Conservation (phyloP, 768 basidiomycete genomes). For the Boletellus sp. region DNA sequence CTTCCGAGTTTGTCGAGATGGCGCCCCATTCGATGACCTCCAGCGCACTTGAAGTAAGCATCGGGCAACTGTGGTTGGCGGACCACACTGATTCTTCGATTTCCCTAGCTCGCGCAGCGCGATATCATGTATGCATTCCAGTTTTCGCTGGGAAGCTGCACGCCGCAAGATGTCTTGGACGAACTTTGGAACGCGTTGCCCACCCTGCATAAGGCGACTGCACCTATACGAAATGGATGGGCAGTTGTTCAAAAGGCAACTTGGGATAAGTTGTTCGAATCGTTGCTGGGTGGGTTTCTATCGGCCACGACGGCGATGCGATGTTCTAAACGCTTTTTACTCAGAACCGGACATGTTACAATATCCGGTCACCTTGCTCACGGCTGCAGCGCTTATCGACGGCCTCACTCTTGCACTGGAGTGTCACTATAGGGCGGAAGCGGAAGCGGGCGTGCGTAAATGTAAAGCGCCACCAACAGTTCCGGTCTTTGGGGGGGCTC, state of each 20-base stretch:
- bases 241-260: slow-evolving; percentile 39
- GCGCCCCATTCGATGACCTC: slow-evolving; percentile 45
- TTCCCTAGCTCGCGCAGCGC: slow-evolving; percentile 49
- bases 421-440: slow-evolving; percentile 34
- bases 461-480: background rate
- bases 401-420: slow-evolving; percentile 39
- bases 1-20: slow-evolving; percentile 47
- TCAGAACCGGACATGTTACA: slow-evolving; percentile 52
- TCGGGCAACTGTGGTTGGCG: background rate
- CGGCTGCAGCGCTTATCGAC: slow-evolving; percentile 48
- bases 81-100: background rate
- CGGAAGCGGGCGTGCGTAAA: slow-evolving; percentile 8
- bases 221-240: slow-evolving; percentile 41
- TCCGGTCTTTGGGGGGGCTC: background rate
- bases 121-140: slow-evolving; percentile 47
- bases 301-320: background rate
- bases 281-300: slow-evolving; percentile 34
- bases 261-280: slow-evolving; percentile 49
- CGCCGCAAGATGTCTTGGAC: slow-evolving; percentile 47
- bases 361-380: slow-evolving; percentile 52
- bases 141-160: slow-evolving; percentile 51
- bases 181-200: slow-evolving; percentile 58
- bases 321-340: background rate
- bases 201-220: slow-evolving; percentile 42
- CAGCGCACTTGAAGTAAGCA: slow-evolving; percentile 52